Evolutionary conservation across 2,329 filamentous ascomycete genomes (phyloP).

Genomic region (Hypoxylon sp.): DNA sequence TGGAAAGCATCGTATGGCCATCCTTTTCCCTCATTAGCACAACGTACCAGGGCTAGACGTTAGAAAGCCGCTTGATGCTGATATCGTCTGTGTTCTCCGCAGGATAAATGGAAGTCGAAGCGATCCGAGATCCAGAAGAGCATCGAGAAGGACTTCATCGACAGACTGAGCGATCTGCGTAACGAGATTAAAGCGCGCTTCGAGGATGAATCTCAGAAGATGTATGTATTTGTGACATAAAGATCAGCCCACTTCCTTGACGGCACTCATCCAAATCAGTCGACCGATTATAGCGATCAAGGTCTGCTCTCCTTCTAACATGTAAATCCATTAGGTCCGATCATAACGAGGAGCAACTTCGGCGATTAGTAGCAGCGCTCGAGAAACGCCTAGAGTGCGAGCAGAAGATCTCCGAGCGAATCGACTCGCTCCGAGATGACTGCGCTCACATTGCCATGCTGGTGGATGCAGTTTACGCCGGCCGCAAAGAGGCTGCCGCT

Average conservation of each 20-base stretch:
- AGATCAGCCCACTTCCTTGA: neutral
- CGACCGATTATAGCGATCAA: neutral
- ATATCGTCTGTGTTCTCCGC: constrained; percentile 18
- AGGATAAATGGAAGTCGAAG: constrained; percentile 47
- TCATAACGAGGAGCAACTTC: constrained; percentile 25
- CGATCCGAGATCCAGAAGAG: constrained; percentile 40
- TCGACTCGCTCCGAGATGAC: constrained; percentile 37
- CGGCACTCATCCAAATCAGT: neutral
- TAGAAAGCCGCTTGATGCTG: constrained; percentile 18
- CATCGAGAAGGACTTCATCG: constrained; percentile 40
- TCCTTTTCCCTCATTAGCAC: neutral
- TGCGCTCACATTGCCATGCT: constrained; percentile 43
- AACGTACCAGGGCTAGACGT: neutral
- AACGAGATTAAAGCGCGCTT: constrained; percentile 43
- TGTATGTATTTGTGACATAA: constrained; percentile 36
- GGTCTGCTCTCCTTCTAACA: constrained; percentile 8
- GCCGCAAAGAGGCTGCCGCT: constrained; percentile 36
- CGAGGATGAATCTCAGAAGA: constrained; percentile 38
- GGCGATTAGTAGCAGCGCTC: constrained; percentile 30
- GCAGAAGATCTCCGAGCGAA: constrained; percentile 31
- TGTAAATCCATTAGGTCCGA: constrained; percentile 18
- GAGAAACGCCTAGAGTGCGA: constrained; percentile 38
- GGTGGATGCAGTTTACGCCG: constrained; percentile 41
- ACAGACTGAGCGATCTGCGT: constrained; percentile 34
- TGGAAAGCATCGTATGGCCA: constrained; percentile 49